phyloP scores from a whole-genome alignment of 768 basidiomycete genomes.

The Mycena albidolilacea region DNA sequence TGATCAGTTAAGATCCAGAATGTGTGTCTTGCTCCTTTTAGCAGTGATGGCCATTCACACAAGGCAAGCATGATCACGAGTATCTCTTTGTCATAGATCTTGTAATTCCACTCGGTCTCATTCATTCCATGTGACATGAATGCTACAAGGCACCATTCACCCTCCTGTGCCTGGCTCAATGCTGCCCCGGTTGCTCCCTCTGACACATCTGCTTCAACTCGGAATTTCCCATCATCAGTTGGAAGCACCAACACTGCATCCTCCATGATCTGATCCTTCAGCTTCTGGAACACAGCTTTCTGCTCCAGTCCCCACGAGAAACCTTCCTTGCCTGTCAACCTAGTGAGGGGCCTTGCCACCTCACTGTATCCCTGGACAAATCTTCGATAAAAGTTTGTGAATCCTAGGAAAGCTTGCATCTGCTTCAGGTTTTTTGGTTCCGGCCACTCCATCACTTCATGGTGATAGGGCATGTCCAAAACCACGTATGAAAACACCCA shows the following conservation, averaged over 20 bases:
- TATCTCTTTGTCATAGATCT: conserved; percentile 40
- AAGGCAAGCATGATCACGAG: conserved; percentile 38
- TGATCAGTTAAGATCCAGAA: conserved; percentile 35
- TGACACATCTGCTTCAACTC: too few relatives aligned
- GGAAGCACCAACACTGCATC: conserved; percentile 1
- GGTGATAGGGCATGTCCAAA: too few relatives aligned
- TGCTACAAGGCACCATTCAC: conserved; percentile 24
- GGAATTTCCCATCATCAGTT: not conserved
- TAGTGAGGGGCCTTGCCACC: too few relatives aligned
- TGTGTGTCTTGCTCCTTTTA: conserved; percentile 31
- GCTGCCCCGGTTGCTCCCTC: too few relatives aligned
- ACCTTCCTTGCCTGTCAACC: conserved; percentile 19
- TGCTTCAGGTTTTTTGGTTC: too few relatives aligned
- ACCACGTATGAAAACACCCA: too few relatives aligned
- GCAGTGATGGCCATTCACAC: conserved; percentile 33
- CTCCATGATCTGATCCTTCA: not conserved
- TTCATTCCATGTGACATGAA: too few relatives aligned
- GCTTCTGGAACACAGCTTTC: not conserved
- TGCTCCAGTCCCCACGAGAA: conserved; percentile 9
- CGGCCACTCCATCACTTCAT: too few relatives aligned
- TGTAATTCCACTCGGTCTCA: too few relatives aligned
- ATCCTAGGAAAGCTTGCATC: too few relatives aligned
- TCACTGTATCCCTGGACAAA: too few relatives aligned
- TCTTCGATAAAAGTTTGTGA: too few relatives aligned
- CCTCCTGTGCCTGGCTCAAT: conserved; percentile 15